Evolutionary conservation across 441 rosid genomes (phyloP).

Genomic region (Jatropha podagrica): DNA sequence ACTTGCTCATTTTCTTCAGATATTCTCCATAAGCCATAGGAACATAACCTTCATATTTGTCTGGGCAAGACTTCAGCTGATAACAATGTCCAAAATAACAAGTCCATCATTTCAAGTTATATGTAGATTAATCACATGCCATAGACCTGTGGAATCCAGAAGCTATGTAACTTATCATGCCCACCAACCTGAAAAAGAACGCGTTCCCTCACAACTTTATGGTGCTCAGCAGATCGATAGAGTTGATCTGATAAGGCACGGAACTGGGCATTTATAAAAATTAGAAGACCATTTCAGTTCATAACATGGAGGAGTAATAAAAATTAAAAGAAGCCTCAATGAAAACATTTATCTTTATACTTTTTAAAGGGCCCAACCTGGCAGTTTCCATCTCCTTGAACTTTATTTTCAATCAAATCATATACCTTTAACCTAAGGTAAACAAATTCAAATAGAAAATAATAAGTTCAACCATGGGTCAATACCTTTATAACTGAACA

Average conservation of each 20-base stretch:
- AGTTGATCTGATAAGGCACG: slow-evolving; percentile 92
- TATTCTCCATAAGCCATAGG: slow-evolving; percentile 71
- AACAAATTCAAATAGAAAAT: background rate
- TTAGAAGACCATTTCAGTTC: slow-evolving; percentile 24
- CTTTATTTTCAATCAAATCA: slow-evolving; percentile 71
- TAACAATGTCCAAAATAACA: slow-evolving; percentile 17
- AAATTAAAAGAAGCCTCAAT: background rate
- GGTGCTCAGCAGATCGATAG: slow-evolving; percentile 79
- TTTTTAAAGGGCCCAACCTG: slow-evolving; percentile 56
- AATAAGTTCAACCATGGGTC: too few relatives aligned
- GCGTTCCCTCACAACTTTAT: slow-evolving; percentile 68
- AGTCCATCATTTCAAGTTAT: slow-evolving; percentile 11
- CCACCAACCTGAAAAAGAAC: slow-evolving; percentile 65
- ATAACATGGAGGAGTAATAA: background rate
- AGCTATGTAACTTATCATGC: background rate
- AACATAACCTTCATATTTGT: slow-evolving; percentile 67
- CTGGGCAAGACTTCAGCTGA: slow-evolving; percentile 64
- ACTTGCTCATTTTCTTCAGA: slow-evolving; percentile 75
- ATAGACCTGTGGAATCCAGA: background rate
- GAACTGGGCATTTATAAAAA: slow-evolving; percentile 53
- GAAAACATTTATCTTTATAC: background rate
- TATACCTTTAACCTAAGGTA: slow-evolving; percentile 59
- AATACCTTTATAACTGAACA: too few relatives aligned
- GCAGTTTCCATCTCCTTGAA: slow-evolving; percentile 96
- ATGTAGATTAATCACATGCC: slow-evolving; percentile 13